A percentile compares a stretch with the other conserved stretches of the same genome.
Evolutionary conservation across 2,329 filamentous ascomycete genomes (phyloP).

Genomic region (Metarhizium robertsii): DNA sequence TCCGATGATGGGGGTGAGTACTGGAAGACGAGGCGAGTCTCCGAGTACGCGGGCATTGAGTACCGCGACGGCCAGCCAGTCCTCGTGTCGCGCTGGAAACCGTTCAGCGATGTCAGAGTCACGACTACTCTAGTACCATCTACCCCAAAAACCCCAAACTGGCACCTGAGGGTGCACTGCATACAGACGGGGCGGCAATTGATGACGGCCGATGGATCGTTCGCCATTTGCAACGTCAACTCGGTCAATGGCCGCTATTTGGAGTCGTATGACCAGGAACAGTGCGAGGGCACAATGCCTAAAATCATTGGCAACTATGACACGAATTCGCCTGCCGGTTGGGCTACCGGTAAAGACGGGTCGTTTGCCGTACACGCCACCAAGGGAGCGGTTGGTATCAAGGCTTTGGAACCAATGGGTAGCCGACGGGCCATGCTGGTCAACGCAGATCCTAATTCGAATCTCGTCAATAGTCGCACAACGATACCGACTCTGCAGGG

Average conservation of each 20-base stretch:
- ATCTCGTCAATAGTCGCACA: no score
- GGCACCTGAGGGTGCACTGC: slow-evolving; percentile 59
- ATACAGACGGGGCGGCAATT: slow-evolving; percentile 52
- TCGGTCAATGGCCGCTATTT: slow-evolving; percentile 46
- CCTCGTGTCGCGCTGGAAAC: no score
- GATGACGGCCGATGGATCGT: slow-evolving; percentile 65
- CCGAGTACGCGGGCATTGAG: slow-evolving; percentile 40
- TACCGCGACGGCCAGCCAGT: no score
- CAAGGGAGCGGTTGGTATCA: no score
- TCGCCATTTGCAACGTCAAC: no score
- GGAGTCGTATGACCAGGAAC: slow-evolving; percentile 35
- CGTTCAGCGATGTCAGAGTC: neutral
- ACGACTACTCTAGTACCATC: slow-evolving; percentile 58
- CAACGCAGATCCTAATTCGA: no score
- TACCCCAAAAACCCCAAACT: slow-evolving; percentile 47
- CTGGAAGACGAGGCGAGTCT: slow-evolving; percentile 67
- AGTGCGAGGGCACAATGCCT: slow-evolving; percentile 41
- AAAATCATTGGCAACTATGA: slow-evolving; percentile 49
- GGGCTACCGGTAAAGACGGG: no score
- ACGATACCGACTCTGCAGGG: no score
- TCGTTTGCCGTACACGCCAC: no score
- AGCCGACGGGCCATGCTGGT: no score
- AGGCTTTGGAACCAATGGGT: no score
- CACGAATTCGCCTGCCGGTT: no score
- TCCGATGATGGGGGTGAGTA: slow-evolving; percentile 53